phyloP scores from a whole-genome alignment of 345 rosid genomes.

The Pistacia atlantica region DNA sequence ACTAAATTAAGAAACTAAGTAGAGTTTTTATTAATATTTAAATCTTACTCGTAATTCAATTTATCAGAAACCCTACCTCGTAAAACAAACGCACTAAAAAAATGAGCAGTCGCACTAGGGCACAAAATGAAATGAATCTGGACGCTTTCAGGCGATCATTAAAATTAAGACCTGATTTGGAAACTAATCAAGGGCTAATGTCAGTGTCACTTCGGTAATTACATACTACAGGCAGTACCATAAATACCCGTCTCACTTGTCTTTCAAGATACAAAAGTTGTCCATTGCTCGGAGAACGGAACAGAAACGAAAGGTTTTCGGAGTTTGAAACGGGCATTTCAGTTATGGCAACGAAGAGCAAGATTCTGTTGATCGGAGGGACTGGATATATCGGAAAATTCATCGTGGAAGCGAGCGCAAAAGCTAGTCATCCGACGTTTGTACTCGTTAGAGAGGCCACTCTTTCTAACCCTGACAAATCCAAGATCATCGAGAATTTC shows the following conservation, averaged over 20 bases:
- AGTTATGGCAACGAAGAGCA: background rate
- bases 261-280: no score
- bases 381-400: conserved; percentile 7
- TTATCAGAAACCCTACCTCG: no score
- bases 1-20: no score
- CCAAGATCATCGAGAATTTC: background rate
- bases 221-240: no score
- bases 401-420: conserved; percentile 11
- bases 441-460: conserved; percentile 6
- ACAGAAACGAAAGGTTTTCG: no score
- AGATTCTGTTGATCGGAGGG: background rate
- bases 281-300: background rate
- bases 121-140: conserved; percentile 22
- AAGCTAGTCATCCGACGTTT: conserved; percentile 5
- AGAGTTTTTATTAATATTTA: no score
- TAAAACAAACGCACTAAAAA: no score
- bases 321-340: background rate
- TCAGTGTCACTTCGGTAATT: no score
- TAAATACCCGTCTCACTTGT: no score
- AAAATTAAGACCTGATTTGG: conserved; percentile 11
- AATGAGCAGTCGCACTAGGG: no score
- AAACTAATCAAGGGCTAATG: conserved; percentile 9
- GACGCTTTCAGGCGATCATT: conserved; percentile 7
- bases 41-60: no score
- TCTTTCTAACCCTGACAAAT: background rate